Evolutionary conservation across 2,329 filamentous ascomycete genomes (phyloP), one percentile per base, ranked within the genome.

Genomic region (Alternaria gansuensis): DNA sequence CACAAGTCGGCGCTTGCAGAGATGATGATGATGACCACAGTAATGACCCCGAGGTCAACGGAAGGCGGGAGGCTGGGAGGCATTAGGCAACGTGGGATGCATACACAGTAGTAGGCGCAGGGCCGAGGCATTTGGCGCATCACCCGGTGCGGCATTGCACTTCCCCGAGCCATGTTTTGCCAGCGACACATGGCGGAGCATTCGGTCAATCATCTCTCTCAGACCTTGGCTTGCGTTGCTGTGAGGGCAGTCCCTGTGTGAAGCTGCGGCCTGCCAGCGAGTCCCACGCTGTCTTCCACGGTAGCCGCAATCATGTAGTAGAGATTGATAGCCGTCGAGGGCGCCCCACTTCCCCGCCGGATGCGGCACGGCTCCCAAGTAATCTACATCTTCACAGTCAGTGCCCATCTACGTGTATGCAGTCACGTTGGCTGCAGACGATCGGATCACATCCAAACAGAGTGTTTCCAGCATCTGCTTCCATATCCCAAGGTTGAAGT

Each of bases 101-200:
- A 17, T 17, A n/a, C n/a, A n/a, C n/a, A n/a, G n/a, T n/a, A 17
- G 17, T 46, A 45, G 41, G 51, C 21, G 54, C 54, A 48, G 11
- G 37, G 45, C 33, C 21, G 51, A 54, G 17, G 31, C 51, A 29
- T 52, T 26, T 34, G 51, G 49, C 54, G 54, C 51, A 23, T 44
- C 44, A 23, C 48, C 44, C 46, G 63, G 59, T 64, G 54, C 59
- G 56, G 49, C 60, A 55, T 61, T 54, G 55, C 62, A 56, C 59
- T 34, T 59, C 29, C 23, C 13, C 17, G 55, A 59, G 62, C 63
- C 65, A 53, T 57, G 57, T 58, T 37, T 33, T 51, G 52, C 41
- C 55, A 52, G 64, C 60, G 62, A 57, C 53, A 62, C 62, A 52
- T 34, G 56, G 53, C 51, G 43, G 49, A 60, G 60, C 49, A 60